Conservation (phyloP, 1,284 basidiomycete species). For the Lignosus rhinocerotis region DNA sequence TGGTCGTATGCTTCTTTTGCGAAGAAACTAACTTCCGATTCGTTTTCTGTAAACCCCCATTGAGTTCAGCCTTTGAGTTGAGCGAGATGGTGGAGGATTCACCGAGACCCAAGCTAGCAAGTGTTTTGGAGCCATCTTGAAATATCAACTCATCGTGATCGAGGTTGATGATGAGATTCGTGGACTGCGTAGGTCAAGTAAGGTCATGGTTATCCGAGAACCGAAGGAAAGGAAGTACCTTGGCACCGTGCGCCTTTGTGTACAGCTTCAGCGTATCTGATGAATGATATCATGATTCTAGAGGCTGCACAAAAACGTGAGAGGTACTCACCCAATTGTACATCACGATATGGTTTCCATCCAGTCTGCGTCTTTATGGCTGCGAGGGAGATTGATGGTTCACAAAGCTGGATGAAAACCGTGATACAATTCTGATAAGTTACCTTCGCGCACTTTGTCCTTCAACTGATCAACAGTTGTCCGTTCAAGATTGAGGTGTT, state of each 20-base stretch:
- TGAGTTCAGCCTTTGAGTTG: background rate
- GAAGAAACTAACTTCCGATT: slow-evolving; percentile 93
- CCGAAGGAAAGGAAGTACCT: slow-evolving; percentile 49
- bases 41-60: slow-evolving; percentile 68
- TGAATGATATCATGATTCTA: background rate
- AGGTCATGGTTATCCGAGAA: background rate
- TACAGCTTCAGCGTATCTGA: slow-evolving; percentile 93
- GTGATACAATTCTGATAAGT: slow-evolving; percentile 12
- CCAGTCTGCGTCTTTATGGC: slow-evolving; percentile 72
- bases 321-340: slow-evolving; percentile 57
- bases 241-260: slow-evolving; percentile 91
- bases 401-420: background rate
- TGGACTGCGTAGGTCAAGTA: slow-evolving; percentile 56
- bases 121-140: slow-evolving; percentile 59
- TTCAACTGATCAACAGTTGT: slow-evolving; percentile 81
- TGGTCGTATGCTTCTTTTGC: slow-evolving; percentile 72
- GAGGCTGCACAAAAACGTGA: background rate
- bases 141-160: slow-evolving; percentile 94
- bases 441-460: slow-evolving; percentile 66
- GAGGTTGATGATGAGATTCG: slow-evolving; percentile 93
- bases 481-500: slow-evolving; percentile 76
- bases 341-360: slow-evolving; percentile 86
- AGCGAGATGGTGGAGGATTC: slow-evolving; percentile 28
- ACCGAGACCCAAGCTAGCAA: slow-evolving; percentile 79
- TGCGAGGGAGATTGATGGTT: slow-evolving; percentile 31